These are phyloP conservation scores for Phlegmacium glaucopus DNA, from an alignment of 768 basidiomycete genomes.

Conservation along the genomic window DNA sequence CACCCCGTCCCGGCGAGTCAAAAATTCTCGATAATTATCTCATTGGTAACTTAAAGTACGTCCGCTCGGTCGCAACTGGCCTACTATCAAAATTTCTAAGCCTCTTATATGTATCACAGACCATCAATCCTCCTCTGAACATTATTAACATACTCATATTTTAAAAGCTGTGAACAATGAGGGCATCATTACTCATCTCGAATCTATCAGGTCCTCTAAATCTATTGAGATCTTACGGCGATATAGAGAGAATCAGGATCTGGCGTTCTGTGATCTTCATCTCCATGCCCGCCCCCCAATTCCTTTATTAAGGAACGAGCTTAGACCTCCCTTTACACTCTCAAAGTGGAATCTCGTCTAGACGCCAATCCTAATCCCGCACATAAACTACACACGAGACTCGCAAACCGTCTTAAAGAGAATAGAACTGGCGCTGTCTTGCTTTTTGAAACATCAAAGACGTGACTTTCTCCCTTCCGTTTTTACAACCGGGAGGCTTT, in stretches of 20 bases:
- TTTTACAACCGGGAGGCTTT: not conserved
- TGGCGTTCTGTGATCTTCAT: slow-evolving; percentile 74
- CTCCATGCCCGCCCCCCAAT: slow-evolving; percentile 90
- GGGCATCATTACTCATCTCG: slow-evolving; percentile 54
- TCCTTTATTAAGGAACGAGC: slow-evolving; percentile 83
- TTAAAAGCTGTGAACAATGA: slow-evolving; percentile 26
- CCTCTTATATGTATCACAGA: not conserved
- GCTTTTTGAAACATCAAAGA: slow-evolving; percentile 83
- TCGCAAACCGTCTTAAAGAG: slow-evolving; percentile 64
- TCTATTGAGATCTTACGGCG: slow-evolving; percentile 31
- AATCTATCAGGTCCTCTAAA: slow-evolving; percentile 28
- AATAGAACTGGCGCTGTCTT: slow-evolving; percentile 76
- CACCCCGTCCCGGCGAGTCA: slow-evolving; percentile 48
- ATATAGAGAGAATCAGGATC: slow-evolving; percentile 4
- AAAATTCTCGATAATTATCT: slow-evolving; percentile 55
- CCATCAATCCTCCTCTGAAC: not conserved
- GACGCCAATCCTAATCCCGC: slow-evolving; percentile 64
- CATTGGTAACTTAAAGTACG: slow-evolving; percentile 33
- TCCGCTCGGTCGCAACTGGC: not conserved
- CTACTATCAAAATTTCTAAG: not conserved
- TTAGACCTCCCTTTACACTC: slow-evolving; percentile 83
- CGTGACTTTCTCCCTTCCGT: slow-evolving; percentile 40
- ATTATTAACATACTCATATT: not conserved
- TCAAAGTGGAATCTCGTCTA: slow-evolving; percentile 76
- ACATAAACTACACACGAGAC: slow-evolving; percentile 57